Evolutionary conservation across 176 grass and related monocot genomes (phyloP), one percentile per base, ranked within the genome.

Genomic region (Lolium rigidum): DNA sequence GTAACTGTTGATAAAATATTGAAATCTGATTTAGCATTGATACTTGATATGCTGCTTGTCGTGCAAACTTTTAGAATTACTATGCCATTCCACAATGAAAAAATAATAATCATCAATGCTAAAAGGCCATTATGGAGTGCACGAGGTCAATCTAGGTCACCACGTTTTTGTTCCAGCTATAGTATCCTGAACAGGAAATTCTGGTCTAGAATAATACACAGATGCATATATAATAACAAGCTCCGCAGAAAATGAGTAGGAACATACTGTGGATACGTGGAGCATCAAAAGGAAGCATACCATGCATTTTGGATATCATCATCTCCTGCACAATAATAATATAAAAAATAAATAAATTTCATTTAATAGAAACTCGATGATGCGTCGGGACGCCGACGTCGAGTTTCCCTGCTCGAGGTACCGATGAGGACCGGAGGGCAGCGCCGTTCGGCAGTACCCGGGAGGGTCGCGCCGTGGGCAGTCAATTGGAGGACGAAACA

Each of bases 341-440:
- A 41, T 41, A 41, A 41, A 41, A 41, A 41, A 41, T 41, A 41
- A 41, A 41, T 41, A 41, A 41, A 41, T 41, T 41, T 41, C 39
- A 41, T 41, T 41, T 41, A 41, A 41, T n/a, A n/a, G 39, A 41
- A 41, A 41, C 39, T 64, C 61, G 61, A 13, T 64, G 61, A 64
- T 64, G 12, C 39, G 39, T 41, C 61, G 11, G 24, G 61, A 64
- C 61, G 10, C 61, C 61, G 61, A 26, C 61, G 10, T 64, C 24
- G 61, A 64, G 61, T 64, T 64, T 63, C 60, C 60, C 60, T 63
- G 60, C 60, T 28, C 26, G 26, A 63, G 60, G 60, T 62, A 62
- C 59, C 59, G 24, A 26, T 28, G 22, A 64, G 61, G 39, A 41
- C 39, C 39, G 39, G 39, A 41, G 39, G 39, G 39, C 39, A 41